phyloP scores from a whole-genome alignment of 495 filamentous ascomycete genomes.

The Hapsidospora chrysogenum region DNA sequence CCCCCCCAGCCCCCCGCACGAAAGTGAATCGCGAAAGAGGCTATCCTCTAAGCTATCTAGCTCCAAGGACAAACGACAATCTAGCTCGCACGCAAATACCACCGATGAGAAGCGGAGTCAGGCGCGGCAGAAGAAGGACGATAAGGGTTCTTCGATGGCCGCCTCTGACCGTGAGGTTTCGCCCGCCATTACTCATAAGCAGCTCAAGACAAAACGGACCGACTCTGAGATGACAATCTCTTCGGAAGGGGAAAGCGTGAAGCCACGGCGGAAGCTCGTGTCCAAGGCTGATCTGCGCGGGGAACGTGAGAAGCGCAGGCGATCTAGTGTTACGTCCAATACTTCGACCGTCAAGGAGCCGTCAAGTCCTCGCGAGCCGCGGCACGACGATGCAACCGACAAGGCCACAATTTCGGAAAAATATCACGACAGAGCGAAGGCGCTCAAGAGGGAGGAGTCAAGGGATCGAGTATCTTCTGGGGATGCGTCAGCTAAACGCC shows the following conservation, averaged over 20 bases:
- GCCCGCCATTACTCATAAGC: conserved; percentile 22
- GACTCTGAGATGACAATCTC: conserved; percentile 31
- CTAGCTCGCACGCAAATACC: conserved; percentile 23
- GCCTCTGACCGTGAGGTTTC: conserved; percentile 37
- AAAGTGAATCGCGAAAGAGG: conserved; percentile 22
- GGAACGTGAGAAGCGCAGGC: conserved; percentile 34
- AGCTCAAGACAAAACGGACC: conserved; percentile 23
- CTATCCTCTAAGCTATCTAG: conserved; percentile 14
- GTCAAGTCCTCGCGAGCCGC: conserved; percentile 22
- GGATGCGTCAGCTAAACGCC: conserved; percentile 42
- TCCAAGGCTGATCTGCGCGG: conserved; percentile 41
- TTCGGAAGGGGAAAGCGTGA: conserved; percentile 34
- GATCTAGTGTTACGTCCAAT: conserved; percentile 29
- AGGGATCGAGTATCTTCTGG: conserved; percentile 31
- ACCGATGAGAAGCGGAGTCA: conserved; percentile 29
- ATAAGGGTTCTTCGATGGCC: conserved; percentile 22
- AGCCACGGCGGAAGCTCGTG: conserved; percentile 41
- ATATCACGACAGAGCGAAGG: conserved; percentile 30
- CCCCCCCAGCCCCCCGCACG: conserved; percentile 29
- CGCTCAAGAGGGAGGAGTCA: conserved; percentile 37
- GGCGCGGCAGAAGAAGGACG: conserved; percentile 30
- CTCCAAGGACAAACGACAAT: conserved; percentile 23
- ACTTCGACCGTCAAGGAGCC: conserved; percentile 22
- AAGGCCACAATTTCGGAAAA: conserved; percentile 22
- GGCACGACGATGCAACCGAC: conserved; percentile 21